Evolutionary conservation across 305 asterid species (phyloP).

Genomic region (Andrographis paniculata): DNA sequence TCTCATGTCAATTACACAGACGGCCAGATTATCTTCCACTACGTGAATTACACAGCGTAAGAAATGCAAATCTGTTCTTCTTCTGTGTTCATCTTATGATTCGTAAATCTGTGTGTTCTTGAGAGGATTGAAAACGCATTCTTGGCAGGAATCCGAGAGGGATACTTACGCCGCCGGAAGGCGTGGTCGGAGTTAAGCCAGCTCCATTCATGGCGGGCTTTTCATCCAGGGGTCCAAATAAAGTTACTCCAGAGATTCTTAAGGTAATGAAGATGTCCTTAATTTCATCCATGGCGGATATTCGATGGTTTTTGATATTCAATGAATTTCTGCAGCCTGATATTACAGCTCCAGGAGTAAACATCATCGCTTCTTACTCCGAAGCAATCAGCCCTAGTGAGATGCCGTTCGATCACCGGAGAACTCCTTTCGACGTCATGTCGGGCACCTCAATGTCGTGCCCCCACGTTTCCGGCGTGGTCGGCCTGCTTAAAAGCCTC

Average conservation of each 20-base stretch:
- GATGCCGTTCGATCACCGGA: conserved; percentile 20
- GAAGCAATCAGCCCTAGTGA: conserved; percentile 28
- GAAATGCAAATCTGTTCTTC: neutral
- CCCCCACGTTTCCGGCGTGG: conserved; percentile 74
- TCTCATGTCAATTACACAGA: conserved; percentile 48
- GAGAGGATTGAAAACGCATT: too few relatives aligned
- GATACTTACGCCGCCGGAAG: conserved; percentile 27
- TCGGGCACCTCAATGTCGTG: conserved; percentile 87
- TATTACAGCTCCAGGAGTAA: conserved; percentile 67
- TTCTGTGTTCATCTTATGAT: neutral
- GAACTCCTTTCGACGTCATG: conserved; percentile 22
- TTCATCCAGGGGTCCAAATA: conserved; percentile 70
- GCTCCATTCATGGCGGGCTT: conserved; percentile 56
- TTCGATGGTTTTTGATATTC: too few relatives aligned
- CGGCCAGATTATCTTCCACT: conserved; percentile 33
- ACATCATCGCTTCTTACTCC: conserved; percentile 50
- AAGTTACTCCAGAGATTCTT: conserved; percentile 46
- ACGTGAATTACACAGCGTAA: conserved; percentile 34
- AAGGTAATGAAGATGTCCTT: conserved; percentile 86
- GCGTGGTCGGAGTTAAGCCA: conserved; percentile 21
- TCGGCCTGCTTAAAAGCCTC: conserved; percentile 45
- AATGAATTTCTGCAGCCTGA: conserved; percentile 66
- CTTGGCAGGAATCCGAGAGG: conserved; percentile 40
- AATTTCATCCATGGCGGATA: conserved; percentile 57
- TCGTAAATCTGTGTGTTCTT: neutral